These are phyloP conservation scores for Oryza meridionalis DNA, from an alignment of 176 grass and related monocot species.

Conservation along the genomic window DNA sequence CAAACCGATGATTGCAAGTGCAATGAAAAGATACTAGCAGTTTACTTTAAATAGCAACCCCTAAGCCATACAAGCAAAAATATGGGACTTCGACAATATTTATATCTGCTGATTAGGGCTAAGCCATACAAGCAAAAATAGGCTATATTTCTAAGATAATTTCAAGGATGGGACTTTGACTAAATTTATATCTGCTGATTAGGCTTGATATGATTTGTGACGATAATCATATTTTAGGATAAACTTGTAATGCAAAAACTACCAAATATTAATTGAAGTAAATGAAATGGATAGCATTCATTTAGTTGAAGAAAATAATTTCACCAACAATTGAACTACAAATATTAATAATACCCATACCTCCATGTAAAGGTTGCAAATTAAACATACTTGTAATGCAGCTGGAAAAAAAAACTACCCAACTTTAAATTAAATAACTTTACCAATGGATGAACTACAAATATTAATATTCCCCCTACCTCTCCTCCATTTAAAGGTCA, in stretches of 20 bases:
- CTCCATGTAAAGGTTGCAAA: background rate
- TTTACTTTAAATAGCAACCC: background rate
- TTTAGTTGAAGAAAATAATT: background rate
- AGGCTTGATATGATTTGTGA: background rate
- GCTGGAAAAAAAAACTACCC: no score
- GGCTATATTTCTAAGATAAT: background rate
- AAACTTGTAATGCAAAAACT: no score
- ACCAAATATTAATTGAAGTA: no score
- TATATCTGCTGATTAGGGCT: background rate
- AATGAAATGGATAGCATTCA: background rate
- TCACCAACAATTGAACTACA: background rate
- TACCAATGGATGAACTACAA: background rate
- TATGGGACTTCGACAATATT: background rate
- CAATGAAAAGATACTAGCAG: conserved; percentile 18
- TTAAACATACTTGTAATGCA: background rate
- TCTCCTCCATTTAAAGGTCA: background rate
- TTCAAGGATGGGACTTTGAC: no score
- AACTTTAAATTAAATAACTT: no score
- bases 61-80: background rate
- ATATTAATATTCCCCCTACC: background rate
- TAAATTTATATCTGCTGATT: background rate
- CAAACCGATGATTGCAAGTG: background rate
- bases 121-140: background rate
- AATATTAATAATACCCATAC: background rate
- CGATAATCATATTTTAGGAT: background rate